Evolutionary conservation across 805 yeast species (phyloP).

Genomic region (Ogataea ganodermae): DNA sequence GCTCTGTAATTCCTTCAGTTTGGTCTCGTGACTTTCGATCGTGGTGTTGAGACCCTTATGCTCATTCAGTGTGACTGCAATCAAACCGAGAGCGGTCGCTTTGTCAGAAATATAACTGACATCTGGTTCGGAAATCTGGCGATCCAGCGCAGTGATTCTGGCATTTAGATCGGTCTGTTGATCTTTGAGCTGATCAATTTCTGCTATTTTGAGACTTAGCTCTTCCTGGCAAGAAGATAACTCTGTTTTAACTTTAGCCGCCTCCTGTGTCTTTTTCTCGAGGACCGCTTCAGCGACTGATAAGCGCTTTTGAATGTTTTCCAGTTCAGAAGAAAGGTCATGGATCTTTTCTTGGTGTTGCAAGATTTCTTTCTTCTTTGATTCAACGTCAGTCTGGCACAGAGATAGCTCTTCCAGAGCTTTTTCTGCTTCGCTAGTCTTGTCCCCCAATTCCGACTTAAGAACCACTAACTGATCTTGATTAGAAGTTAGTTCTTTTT

Average conservation of each 20-base stretch:
- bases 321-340: not conserved
- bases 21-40: not conserved
- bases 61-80: slow-evolving; percentile 17
- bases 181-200: not conserved
- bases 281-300: not conserved
- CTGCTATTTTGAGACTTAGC: not conserved
- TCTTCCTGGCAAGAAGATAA: not conserved
- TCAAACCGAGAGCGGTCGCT: slow-evolving; percentile 31
- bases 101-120: slow-evolving; percentile 31
- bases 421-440: not conserved
- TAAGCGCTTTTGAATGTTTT: not conserved
- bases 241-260: not conserved
- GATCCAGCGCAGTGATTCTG: slow-evolving; percentile 14
- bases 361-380: not conserved
- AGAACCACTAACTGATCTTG: not conserved
- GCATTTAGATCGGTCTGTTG: not conserved
- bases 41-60: not conserved
- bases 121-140: slow-evolving; percentile 32
- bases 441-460: not conserved
- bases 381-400: not conserved
- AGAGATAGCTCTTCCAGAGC: not conserved
- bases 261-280: not conserved
- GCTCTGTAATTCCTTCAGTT: not conserved
- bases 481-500: not conserved
- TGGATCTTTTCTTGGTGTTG: not conserved